Conservation (phyloP, 257 asterid species). For the Petunia axillaris region DNA sequence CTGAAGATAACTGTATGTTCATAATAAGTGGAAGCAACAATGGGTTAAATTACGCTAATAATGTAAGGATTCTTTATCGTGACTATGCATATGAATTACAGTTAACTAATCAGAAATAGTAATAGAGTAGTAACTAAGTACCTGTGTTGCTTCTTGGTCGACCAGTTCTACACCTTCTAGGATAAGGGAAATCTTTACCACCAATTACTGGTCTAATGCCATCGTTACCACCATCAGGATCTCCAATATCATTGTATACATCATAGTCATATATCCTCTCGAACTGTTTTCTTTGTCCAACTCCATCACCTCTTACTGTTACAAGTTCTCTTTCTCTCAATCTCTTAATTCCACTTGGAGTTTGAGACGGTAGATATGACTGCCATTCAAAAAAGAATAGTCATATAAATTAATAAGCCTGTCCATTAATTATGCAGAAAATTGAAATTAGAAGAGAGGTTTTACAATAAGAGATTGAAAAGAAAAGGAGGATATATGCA, state of each 20-base stretch:
- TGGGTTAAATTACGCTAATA: no score
- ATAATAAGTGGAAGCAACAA: no score
- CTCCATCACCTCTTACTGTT: slow-evolving; percentile 59
- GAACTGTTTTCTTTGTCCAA: slow-evolving; percentile 48
- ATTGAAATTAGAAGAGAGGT: no score
- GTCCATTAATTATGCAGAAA: no score
- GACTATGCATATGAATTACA: no score
- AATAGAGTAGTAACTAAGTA: not conserved
- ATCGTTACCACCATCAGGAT: slow-evolving; percentile 48
- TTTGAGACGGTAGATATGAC: slow-evolving; percentile 74
- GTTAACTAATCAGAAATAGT: no score
- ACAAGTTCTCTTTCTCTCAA: slow-evolving; percentile 53
- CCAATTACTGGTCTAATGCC: slow-evolving; percentile 69
- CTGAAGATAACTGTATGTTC: no score
- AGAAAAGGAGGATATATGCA: no score
- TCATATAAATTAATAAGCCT: no score
- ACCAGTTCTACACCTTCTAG: slow-evolving; percentile 82
- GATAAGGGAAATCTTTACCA: slow-evolving; percentile 58
- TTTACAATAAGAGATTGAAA: no score
- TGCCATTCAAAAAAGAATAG: slow-evolving; percentile 13
- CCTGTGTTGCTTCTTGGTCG: slow-evolving; percentile 56
- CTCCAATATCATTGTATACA: slow-evolving; percentile 78
- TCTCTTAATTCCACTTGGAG: slow-evolving; percentile 59
- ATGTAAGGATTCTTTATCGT: no score
- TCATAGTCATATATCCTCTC: slow-evolving; percentile 81